Base-by-base conservation (phyloP, 1,139 yeast species). In the Candida frijolesensis region DNA sequence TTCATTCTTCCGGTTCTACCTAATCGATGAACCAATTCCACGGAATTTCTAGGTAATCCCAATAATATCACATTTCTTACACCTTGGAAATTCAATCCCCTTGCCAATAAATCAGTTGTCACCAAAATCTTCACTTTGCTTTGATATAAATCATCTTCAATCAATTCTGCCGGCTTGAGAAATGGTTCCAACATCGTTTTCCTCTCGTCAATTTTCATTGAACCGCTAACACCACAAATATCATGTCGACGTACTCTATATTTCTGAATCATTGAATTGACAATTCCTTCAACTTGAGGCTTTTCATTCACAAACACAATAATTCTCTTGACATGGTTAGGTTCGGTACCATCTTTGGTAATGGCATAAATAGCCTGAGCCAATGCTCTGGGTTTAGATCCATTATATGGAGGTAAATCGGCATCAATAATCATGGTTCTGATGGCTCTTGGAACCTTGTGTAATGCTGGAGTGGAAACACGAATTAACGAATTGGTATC, bases 1-100 rank as follows among this genome's bases (percentile, higher is more conserved):
- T 87, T 88, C 87, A 91, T 87, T 63, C 99, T 76, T 4, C 97
- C 98, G 0, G 98, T 94, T 69, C 99, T 80, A 1, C 99, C 99
- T 4, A 91, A 86, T 54, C 99, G 76, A 64, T 94, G 99, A 18
- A 94, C 83, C 52, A 94, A 75, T 67, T 92, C 99, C 30, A 89
- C 86, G 0, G 97, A 82, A 8, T 87, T 85, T 50, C 81, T 78
- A 4, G 99, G 99, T 46, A 91, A 80, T 62, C 94, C 98, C 72
- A 87, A 86, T 48, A 94, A 71, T 37, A 94, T 78, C 16, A 94
- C 90, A 60, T 91, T 91, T 57, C 91, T 80, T 40, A 94, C 84
- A 16, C 89, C 88, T 53, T 81, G 79, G 71, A 94, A 92, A 63
- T 94, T 94, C 49, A 94, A 72, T 1, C 99, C 99, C 61, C 99